A percentile compares a stretch with the other conserved stretches of the same genome.
These are phyloP conservation scores for Magnusiomyces magnusii DNA, from an alignment of 1,139 yeast species.

Conservation along the genomic window DNA sequence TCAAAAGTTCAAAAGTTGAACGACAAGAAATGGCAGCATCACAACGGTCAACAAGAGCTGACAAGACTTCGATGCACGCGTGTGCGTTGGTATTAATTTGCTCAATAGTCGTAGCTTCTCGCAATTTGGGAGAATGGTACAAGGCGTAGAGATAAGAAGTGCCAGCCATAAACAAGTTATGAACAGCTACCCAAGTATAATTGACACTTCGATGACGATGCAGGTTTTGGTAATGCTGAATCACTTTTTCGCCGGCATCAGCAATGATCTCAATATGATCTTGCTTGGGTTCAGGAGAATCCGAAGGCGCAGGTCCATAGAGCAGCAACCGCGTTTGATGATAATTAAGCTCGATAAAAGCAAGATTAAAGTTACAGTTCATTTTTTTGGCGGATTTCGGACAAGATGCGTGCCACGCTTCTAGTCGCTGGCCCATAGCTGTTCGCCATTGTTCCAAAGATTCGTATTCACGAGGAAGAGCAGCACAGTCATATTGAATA, in stretches of 20 bases:
- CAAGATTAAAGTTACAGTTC: slow-evolving; percentile 68
- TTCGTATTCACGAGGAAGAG: slow-evolving; percentile 57
- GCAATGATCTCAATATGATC: no score
- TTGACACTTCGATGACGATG: slow-evolving; percentile 53
- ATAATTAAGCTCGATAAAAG: slow-evolving; percentile 66
- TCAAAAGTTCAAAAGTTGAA: slow-evolving; percentile 61
- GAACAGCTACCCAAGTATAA: slow-evolving; percentile 92
- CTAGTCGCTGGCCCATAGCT: slow-evolving; percentile 45
- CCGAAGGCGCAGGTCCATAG: slow-evolving; percentile 79
- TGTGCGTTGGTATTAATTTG: slow-evolving; percentile 50
- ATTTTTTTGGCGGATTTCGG: slow-evolving; percentile 53
- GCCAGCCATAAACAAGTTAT: slow-evolving; percentile 82
- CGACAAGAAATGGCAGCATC: slow-evolving; percentile 71
- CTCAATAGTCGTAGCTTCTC: slow-evolving; percentile 41
- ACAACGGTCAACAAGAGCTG: slow-evolving; percentile 58
- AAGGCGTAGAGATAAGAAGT: slow-evolving; percentile 72
- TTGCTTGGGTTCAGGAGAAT: no score
- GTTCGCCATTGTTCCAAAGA: slow-evolving; percentile 53
- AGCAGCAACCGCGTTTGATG: slow-evolving; percentile 63
- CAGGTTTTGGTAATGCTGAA: slow-evolving; percentile 53
- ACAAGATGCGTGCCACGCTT: slow-evolving; percentile 60
- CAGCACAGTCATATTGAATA: slow-evolving; percentile 60
- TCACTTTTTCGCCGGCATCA: slow-evolving; percentile 58
- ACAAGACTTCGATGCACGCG: slow-evolving; percentile 54
- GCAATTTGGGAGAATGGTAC: slow-evolving; percentile 54